Percentiles rank a stretch among this genome's conserved stretches.
phyloP scores from a whole-genome alignment of 2,329 filamentous ascomycete genomes.

The Pseudogymnoascus pannorum region DNA sequence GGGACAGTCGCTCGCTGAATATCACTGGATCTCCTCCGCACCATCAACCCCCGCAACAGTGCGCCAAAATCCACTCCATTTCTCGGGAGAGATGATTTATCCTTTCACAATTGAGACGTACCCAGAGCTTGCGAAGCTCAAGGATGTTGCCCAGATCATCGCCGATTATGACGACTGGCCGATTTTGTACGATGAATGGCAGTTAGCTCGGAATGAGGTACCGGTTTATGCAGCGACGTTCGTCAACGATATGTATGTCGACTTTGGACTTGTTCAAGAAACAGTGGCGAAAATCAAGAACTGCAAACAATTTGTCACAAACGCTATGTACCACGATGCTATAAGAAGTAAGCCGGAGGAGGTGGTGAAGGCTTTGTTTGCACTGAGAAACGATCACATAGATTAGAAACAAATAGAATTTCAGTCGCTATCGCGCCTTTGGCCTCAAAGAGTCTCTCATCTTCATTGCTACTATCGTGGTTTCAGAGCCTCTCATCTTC shows the following conservation, averaged over 20 bases:
- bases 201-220: conserved; percentile 68
- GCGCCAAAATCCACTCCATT: conserved; percentile 53
- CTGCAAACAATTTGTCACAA: conserved; percentile 77
- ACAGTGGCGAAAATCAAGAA: conserved; percentile 69
- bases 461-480: too few species aligned
- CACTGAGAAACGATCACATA: conserved; percentile 61
- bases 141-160: conserved; percentile 61
- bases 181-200: conserved; percentile 64
- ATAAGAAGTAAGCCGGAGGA: conserved; percentile 67
- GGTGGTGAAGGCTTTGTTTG: conserved; percentile 69
- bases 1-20: conserved; percentile 41
- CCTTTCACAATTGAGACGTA: conserved; percentile 79
- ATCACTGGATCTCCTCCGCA: conserved; percentile 38
- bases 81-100: conserved; percentile 91
- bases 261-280: conserved; percentile 63
- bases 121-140: conserved; percentile 63
- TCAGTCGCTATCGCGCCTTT: too few species aligned
- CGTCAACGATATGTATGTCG: conserved; percentile 88
- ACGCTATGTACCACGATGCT: conserved; percentile 80
- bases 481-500: too few species aligned
- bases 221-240: conserved; percentile 82
- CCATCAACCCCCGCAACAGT: conserved; percentile 29
- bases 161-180: conserved; percentile 66
- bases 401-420: conserved; percentile 34
- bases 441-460: too few species aligned